Conservation (phyloP, 805 yeast species). For the Lipomyces oligophaga region DNA sequence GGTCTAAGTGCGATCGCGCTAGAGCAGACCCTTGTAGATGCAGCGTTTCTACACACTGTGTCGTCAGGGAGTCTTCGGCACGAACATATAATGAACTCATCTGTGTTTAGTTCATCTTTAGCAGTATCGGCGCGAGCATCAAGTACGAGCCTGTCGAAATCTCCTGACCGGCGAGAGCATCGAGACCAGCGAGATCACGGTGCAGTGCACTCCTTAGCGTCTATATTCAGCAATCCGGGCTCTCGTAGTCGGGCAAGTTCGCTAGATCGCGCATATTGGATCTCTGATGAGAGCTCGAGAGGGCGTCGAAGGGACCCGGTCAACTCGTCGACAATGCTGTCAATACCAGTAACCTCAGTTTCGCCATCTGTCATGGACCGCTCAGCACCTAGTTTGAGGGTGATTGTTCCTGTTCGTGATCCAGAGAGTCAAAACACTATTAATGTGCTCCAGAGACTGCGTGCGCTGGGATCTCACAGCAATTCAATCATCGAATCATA, state of each 20-base stretch:
- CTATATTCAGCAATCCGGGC: background rate
- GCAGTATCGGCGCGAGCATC: background rate
- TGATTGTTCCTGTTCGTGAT: conserved; percentile 21
- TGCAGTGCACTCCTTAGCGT: background rate
- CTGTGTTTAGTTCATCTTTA: background rate
- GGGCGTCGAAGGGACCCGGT: background rate
- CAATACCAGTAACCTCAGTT: conserved; percentile 2
- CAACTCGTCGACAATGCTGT: background rate
- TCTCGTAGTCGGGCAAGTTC: background rate
- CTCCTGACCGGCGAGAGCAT: background rate
- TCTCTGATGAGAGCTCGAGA: background rate
- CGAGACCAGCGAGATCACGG: background rate
- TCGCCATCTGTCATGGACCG: no score
- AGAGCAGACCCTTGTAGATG: conserved; percentile 16
- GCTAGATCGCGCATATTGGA: background rate
- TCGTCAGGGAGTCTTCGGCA: background rate
- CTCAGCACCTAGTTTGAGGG: conserved; percentile 13
- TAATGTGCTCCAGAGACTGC: conserved; percentile 9
- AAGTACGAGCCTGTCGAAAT: background rate
- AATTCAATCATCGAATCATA: conserved; percentile 17
- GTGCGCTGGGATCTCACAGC: conserved; percentile 16
- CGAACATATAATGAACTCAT: no score
- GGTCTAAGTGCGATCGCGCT: conserved; percentile 19
- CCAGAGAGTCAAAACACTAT: conserved; percentile 15
- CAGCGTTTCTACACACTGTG: conserved; percentile 4